phyloP scores from a whole-genome alignment of 352 stramenopile species.

The Pythium oligandrum region DNA sequence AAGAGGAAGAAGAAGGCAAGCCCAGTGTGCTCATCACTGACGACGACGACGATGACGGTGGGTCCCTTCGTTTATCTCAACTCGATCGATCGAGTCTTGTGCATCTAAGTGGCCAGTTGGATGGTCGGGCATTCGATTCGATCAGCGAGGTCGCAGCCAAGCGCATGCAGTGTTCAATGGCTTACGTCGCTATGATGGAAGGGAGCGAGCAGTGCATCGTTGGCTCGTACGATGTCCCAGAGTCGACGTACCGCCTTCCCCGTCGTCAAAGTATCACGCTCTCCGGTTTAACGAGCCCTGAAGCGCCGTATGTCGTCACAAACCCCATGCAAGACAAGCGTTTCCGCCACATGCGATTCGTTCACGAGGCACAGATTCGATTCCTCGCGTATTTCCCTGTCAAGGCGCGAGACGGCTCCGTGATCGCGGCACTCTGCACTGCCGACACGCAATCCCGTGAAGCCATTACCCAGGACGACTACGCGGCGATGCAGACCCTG shows the following conservation, averaged over 20 bases:
- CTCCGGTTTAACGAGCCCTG: slow-evolving; percentile 6
- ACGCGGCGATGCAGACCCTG: slow-evolving; percentile 37
- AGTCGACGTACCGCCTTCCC: neutral
- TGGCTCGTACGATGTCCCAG: slow-evolving; percentile 23
- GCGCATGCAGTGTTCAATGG: slow-evolving; percentile 37
- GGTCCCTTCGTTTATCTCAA: too few relatives aligned
- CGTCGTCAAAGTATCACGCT: slow-evolving; percentile 12
- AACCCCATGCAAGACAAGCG: slow-evolving; percentile 31
- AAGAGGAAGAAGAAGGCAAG: too few relatives aligned
- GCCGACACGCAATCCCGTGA: slow-evolving; percentile 25
- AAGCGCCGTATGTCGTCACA: slow-evolving; percentile 33
- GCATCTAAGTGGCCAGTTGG: too few relatives aligned
- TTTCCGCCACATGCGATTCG: slow-evolving; percentile 28
- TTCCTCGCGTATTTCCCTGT: slow-evolving; percentile 65
- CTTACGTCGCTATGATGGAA: slow-evolving; percentile 35
- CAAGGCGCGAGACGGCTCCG: slow-evolving; percentile 12
- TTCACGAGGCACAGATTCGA: slow-evolving; percentile 31
- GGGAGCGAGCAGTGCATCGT: slow-evolving; percentile 23
- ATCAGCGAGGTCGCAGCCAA: slow-evolving; percentile 52
- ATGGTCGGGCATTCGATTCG: slow-evolving; percentile 28
- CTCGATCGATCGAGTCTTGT: too few relatives aligned
- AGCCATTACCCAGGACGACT: slow-evolving; percentile 33
- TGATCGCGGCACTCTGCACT: slow-evolving; percentile 38
- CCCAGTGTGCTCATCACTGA: too few relatives aligned
- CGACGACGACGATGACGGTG: too few relatives aligned